These are phyloP conservation scores for Fraxinus floribunda DNA, from an alignment of 305 asterid species.

Conservation along the genomic window DNA sequence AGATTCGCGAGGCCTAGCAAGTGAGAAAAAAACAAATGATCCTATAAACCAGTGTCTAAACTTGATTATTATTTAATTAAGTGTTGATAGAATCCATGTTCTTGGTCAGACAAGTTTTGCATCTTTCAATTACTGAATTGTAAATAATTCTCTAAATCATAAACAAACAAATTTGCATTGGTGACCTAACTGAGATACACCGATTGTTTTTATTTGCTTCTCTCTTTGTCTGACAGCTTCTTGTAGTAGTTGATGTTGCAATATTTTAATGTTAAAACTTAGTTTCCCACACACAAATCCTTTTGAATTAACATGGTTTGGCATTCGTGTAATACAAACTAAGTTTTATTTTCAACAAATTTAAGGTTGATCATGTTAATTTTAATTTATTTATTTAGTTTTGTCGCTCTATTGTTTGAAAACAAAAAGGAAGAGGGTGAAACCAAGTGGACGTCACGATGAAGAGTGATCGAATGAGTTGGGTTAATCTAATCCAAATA, in stretches of 20 bases:
- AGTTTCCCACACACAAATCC: neutral
- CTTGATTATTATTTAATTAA: constrained; percentile 2
- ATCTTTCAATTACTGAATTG: constrained; percentile 15
- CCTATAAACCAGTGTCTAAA: neutral
- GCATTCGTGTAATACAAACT: neutral
- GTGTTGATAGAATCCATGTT: constrained; percentile 39
- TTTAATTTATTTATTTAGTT: neutral
- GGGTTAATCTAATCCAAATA: neutral
- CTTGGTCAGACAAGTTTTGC: constrained; percentile 31
- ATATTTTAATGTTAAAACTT: constrained; percentile 8
- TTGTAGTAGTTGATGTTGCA: constrained; percentile 14
- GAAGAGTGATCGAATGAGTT: neutral
- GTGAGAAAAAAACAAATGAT: constrained; percentile 24
- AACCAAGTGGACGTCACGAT: neutral
- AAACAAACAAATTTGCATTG: constrained; percentile 30
- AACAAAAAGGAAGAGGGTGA: neutral
- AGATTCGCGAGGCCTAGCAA: constrained; percentile 10
- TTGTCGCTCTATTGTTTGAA: neutral
- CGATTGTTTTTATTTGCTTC: constrained; percentile 32
- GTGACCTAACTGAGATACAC: constrained; percentile 43
- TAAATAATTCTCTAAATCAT: constrained; percentile 23
- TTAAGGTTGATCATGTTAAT: neutral
- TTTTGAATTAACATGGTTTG: neutral
- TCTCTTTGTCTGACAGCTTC: constrained; percentile 15
- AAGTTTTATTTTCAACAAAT: neutral